Percentiles rank a stretch among this genome's conserved stretches.
These are phyloP conservation scores for Daldinia eschscholtzii DNA, from an alignment of 2,329 filamentous ascomycete genomes.

Conservation along the genomic window DNA sequence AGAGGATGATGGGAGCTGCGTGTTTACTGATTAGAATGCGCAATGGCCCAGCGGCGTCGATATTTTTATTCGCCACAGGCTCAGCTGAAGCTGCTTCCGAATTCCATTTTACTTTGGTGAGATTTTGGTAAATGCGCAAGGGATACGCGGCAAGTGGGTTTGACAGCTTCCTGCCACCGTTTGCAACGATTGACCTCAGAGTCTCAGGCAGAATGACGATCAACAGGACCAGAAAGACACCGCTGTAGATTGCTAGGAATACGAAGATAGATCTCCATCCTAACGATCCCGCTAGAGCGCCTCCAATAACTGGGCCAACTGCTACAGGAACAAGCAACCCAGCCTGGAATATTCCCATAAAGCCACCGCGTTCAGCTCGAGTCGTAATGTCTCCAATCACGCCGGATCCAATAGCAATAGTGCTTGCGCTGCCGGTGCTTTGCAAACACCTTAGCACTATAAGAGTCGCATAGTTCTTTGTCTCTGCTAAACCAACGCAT, in stretches of 20 bases:
- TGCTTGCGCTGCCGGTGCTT: constrained; percentile 66
- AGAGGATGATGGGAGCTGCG: constrained; percentile 60
- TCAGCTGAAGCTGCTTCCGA: constrained; percentile 25
- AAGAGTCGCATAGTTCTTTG: constrained; percentile 60
- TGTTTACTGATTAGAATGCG: constrained; percentile 61
- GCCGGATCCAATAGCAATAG: constrained; percentile 64
- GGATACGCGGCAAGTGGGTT: constrained; percentile 49
- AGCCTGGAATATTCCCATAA: constrained; percentile 62
- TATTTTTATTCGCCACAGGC: constrained; percentile 49
- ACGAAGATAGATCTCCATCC: constrained; percentile 69
- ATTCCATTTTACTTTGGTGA: constrained; percentile 47
- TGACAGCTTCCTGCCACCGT: constrained; percentile 53
- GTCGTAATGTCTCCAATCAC: constrained; percentile 71
- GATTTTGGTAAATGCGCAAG: constrained; percentile 52
- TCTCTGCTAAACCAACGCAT: constrained; percentile 61
- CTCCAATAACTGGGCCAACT: constrained; percentile 65
- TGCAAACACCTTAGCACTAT: constrained; percentile 66
- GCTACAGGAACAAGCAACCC: constrained; percentile 55
- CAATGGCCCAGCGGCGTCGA: constrained; percentile 61
- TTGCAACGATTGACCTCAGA: constrained; percentile 58
- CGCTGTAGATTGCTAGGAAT: constrained; percentile 62
- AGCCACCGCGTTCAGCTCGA: constrained; percentile 66
- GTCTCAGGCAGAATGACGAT: constrained; percentile 62
- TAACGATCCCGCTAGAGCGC: constrained; percentile 62
- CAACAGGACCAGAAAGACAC: constrained; percentile 56